Evolutionary conservation across 78 protist species (phyloP).

Genomic region (Blattamonas nauphoetae): DNA sequence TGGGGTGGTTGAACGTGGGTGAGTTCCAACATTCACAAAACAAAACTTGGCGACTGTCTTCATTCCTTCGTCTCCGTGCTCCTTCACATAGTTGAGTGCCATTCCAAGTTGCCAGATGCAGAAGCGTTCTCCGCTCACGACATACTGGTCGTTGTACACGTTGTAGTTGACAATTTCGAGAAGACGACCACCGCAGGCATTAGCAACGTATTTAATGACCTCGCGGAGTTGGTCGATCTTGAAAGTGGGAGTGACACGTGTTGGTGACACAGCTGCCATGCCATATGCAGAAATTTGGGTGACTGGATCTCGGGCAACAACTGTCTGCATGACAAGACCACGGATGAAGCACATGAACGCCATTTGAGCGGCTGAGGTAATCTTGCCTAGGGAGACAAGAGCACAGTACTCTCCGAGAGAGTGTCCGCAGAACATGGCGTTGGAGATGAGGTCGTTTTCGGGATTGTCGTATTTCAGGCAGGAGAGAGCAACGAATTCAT

Average conservation of each 20-base stretch:
- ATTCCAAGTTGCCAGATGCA: slow-evolving; percentile 14
- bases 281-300: slow-evolving; percentile 30
- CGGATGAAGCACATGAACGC: slow-evolving; percentile 40
- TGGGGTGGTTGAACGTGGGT: background rate
- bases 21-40: background rate
- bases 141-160: slow-evolving; percentile 44
- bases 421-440: slow-evolving; percentile 47
- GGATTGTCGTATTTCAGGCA: slow-evolving; percentile 33
- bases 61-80: too few species aligned
- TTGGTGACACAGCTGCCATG: slow-evolving; percentile 51
- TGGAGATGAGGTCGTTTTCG: slow-evolving; percentile 24
- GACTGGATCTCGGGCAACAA: slow-evolving; percentile 29
- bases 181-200: background rate
- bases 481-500: slow-evolving; percentile 42
- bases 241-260: slow-evolving; percentile 18
- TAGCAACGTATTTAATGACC: background rate
- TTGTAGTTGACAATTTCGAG: slow-evolving; percentile 55
- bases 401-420: slow-evolving; percentile 58
- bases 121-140: slow-evolving; percentile 41
- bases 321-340: slow-evolving; percentile 50
- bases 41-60: background rate
- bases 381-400: slow-evolving; percentile 19
- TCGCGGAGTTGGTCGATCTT: background rate
- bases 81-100: background rate
- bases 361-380: slow-evolving; percentile 24